phyloP scores from a whole-genome alignment of 495 filamentous ascomycete genomes.

The Sporormia fimetaria region DNA sequence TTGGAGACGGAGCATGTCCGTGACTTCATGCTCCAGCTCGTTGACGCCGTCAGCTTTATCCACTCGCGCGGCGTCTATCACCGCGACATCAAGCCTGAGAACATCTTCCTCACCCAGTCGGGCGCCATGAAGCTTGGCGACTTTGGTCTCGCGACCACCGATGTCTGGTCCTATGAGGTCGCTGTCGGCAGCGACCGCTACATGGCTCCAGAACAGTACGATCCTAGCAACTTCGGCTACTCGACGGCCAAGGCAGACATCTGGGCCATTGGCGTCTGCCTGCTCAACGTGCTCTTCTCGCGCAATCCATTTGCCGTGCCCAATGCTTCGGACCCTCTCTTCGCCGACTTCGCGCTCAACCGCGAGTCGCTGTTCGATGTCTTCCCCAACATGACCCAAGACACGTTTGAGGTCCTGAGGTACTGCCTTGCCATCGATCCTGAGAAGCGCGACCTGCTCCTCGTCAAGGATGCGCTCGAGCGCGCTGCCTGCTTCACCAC shows the following conservation, averaged over 20 bases:
- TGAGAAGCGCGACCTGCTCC: conserved; percentile 68
- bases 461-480: conserved; percentile 61
- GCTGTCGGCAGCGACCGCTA: conserved; percentile 95
- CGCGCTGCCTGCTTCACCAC: conserved; percentile 86
- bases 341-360: conserved; percentile 82
- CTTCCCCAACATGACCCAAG: conserved; percentile 96
- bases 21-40: conserved; percentile 88
- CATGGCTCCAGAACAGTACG: conserved; percentile 97
- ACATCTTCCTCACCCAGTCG: conserved; percentile 82
- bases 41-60: conserved; percentile 82
- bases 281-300: conserved; percentile 91
- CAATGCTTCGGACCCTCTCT: conserved; percentile 74
- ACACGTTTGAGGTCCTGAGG: conserved; percentile 85
- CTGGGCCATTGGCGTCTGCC: conserved; percentile 91
- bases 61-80: conserved; percentile 87
- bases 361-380: conserved; percentile 94
- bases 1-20: conserved; percentile 92
- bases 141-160: conserved; percentile 81
- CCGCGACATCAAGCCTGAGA: conserved; percentile 98
- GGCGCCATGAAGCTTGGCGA: conserved; percentile 94
- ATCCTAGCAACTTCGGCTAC: conserved; percentile 73
- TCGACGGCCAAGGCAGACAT: conserved; percentile 88
- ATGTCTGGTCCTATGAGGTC: conserved; percentile 76
- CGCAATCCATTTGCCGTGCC: conserved; percentile 89
- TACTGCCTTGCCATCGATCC: conserved; percentile 85